Base-by-base conservation (phyloP, 129 eudicot species). In the Deinandra increscens region DNA sequence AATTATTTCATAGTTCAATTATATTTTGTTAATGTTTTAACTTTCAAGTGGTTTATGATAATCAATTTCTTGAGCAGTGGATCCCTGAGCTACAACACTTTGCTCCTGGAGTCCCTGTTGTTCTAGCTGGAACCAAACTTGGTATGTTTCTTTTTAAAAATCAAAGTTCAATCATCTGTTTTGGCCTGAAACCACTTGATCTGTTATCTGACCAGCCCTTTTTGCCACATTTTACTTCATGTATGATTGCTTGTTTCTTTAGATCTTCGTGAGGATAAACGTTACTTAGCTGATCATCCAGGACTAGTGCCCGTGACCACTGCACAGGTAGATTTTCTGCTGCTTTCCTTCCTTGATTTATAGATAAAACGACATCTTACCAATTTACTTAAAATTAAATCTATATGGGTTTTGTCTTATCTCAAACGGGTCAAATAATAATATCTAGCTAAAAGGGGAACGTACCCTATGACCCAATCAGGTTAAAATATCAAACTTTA, bases 231-330 rank as follows among this genome's bases (percentile, higher is more conserved):
- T 46, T 45, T 53, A 68, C 33, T 56, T 67, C 8, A 56, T 22
- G 1, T 61, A 68, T 64, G 68, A 58, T 71, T 22, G 29, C 50
- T 64, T 49, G 2, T 64, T 55, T 72, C 26, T 29, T 20, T 60
- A 93, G 98, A 93, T 69, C 98, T 93, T 78, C 98, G 98, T 43
- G 98, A 89, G 76, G 95, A 93, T 81, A 93, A 93, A 81, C 97
- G 89, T 53, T 93, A 86, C 78, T 77, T 93, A 70, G 95, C 98
- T 48, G 98, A 93, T 81, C 98, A 93, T 81, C 97, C 98, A 36
- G 98, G 98, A 58, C 59, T 93, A 64, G 92, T 89, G 63, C 95
- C 98, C 0, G 97, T 93, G 77, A 89, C 96, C 66, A 81, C 97
- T 23, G 83, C 85, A 37, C 95, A 89, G 98, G 98, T 89, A 72